Evolutionary conservation across 306 rosid species (phyloP), one percentile per base, ranked within the genome.

Genomic region (Urtica urens): DNA sequence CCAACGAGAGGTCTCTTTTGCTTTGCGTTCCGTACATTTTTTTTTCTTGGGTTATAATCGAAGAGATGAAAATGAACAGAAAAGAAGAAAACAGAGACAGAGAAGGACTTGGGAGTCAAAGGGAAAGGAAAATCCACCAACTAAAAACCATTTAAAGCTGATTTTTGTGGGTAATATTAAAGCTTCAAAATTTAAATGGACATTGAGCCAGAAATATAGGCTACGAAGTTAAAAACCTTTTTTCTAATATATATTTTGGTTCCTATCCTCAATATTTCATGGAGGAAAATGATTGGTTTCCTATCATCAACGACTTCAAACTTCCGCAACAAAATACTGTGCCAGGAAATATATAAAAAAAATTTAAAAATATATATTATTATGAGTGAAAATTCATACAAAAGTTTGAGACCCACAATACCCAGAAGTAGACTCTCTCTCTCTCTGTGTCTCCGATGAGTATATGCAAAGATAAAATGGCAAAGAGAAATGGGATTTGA

Each of bases 1-100:
- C 99, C n/a, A 75, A 45, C 46, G 99, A 64, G 46, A 92, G 76
- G 64, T 92, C 99, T 60, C 85, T 71, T 68, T 78, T 75, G 78
- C 87, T 60, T 51, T 66, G 81, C 37, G 81, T 76, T 59, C 94
- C 96, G 49, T 63, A 82, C 99, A 92, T 84, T 51, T 46, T 25
- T 10, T 22, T 8, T n/a, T 21, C 51, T 63, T 14, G 34, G 58
- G 28, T 22, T 4, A 28, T 33, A 60, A 20, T 42, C 10, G 43
- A 50, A 58, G 43, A 38, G 27, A 23, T 33, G 47, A 61, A 31
- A 59, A 58, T 38, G 18, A 37, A 34, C 23, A 21, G 18, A 55
- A 54, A 40, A 54, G 58, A 53, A 40, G 35, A 19, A 51, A 60
- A 49, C 57, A 18, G 44, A 29, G 35, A 43, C 9, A 12, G 18